A percentile compares a stretch with the other conserved stretches of the same genome.
Conservation (phyloP, 352 stramenopile genomes). For the Phytophthora europaea region DNA sequence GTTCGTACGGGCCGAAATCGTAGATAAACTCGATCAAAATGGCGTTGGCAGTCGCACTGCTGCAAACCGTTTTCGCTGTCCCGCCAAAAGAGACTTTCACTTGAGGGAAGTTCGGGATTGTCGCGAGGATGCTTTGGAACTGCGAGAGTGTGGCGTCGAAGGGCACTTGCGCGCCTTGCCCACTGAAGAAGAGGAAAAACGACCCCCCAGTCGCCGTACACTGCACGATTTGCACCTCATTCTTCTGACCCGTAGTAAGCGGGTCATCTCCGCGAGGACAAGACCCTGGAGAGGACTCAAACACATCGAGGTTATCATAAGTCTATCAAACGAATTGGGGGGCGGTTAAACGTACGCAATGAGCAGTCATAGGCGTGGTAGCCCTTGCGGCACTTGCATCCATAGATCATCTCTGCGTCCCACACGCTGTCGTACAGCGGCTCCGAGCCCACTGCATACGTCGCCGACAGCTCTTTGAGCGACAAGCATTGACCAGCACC, state of each 20-base stretch:
- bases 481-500: conserved; percentile 72
- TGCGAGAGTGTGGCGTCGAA: conserved; percentile 60
- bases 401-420: conserved; percentile 87
- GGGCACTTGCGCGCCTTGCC: conserved; percentile 57
- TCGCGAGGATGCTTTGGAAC: conserved; percentile 64
- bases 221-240: conserved; percentile 84
- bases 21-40: conserved; percentile 75
- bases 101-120: conserved; percentile 37
- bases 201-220: conserved; percentile 78
- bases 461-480: conserved; percentile 63
- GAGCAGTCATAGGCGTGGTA: conserved; percentile 90
- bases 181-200: conserved; percentile 80
- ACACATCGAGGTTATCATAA: neutral
- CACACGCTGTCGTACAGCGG: conserved; percentile 62
- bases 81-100: conserved; percentile 67
- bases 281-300: conserved; percentile 40
- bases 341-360: conserved; percentile 37
- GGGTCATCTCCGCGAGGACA: conserved; percentile 92
- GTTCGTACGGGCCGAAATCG: conserved; percentile 65
- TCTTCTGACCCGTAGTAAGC: conserved; percentile 84
- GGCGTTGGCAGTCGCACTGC: conserved; percentile 46
- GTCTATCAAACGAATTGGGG: neutral
- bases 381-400: conserved; percentile 89
- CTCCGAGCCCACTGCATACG: conserved; percentile 57
- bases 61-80: conserved; percentile 51